A percentile compares a stretch with the other conserved stretches of the same genome.
phyloP scores from a whole-genome alignment of 2,329 filamentous ascomycete genomes.

The Clonostachys solani region DNA sequence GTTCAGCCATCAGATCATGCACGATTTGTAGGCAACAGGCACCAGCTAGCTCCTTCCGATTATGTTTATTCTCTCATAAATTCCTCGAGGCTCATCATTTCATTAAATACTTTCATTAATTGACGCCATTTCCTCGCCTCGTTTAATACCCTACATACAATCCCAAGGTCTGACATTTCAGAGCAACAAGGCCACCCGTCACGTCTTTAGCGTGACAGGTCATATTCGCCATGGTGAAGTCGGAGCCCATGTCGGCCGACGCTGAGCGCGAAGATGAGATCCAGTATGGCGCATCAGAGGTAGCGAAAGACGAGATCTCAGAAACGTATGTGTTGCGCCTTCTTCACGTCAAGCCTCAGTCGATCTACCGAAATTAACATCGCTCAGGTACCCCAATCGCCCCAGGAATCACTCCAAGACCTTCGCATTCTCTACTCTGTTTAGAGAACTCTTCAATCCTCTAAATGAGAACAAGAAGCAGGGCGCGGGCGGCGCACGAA shows the following conservation, averaged over 20 bases:
- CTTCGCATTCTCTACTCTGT: constrained; percentile 77
- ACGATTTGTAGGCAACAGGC: too few species aligned
- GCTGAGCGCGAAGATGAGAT: constrained; percentile 45
- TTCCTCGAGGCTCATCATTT: too few species aligned
- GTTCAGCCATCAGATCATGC: too few species aligned
- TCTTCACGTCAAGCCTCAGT: neutral
- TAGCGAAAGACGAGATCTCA: constrained; percentile 36
- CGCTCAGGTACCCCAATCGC: constrained; percentile 74
- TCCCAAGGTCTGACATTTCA: too few species aligned
- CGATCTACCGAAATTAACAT: constrained; percentile 8
- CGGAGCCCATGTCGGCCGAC: constrained; percentile 12
- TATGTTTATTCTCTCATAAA: too few species aligned
- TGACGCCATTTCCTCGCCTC: too few species aligned
- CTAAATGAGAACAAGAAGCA: constrained; percentile 75
- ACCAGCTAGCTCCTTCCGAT: too few species aligned
- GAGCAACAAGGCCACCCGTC: neutral
- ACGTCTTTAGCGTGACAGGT: neutral
- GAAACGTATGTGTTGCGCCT: constrained; percentile 28
- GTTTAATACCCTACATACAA: too few species aligned
- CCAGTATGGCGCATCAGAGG: constrained; percentile 39
- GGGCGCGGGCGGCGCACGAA: constrained; percentile 50
- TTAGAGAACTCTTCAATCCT: constrained; percentile 76
- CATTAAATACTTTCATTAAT: too few species aligned
- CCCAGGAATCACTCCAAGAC: constrained; percentile 79
- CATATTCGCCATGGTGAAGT: neutral